Evolutionary conservation across 495 filamentous ascomycete species (phyloP), one percentile per base, ranked within the genome.

Genomic region (Penicillium paxilli): DNA sequence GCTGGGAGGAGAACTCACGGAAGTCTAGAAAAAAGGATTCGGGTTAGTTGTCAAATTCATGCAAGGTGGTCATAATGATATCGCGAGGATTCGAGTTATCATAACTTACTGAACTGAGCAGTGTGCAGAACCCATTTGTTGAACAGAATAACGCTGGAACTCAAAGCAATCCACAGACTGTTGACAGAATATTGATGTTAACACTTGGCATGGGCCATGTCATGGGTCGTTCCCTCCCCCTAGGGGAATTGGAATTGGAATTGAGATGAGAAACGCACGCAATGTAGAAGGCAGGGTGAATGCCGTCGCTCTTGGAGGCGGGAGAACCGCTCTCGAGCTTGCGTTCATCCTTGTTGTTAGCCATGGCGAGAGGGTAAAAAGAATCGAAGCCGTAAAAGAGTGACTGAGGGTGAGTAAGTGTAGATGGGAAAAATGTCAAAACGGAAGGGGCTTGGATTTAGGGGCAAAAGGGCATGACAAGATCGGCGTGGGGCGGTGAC

Each of bases 101-200:
- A 28, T 41, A 52, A 67, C 88, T 82, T 82, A 92, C 89, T 75
- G 77, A 96, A 96, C 42, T 86, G 74, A 48, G 85, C 81, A 12
- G 81, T 87, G 51, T 84, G 79, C 40, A 96, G 80, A 66, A 97
- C 91, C 88, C 88, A 96, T 81, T 97, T 97, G 84, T 97, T 97
- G 85, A 96, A 97, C 32, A 96, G 76, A 64, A 97, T 97, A 57
- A 95, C 90, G 55, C 85, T 89, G 16, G 92, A 96, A 63, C 90
- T 95, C 58, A 95, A 73, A 33, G 81, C 69, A 67, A 97, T 96
- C 92, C 92, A 97, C 62, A 83, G 72, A 48, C 91, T 96, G 69
- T 48, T 47, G 57, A 28, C 8, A 4, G n/a, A n/a, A n/a, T n/a
- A n/a, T n/a, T n/a, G n/a, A n/a, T n/a, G n/a, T n/a, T n/a, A n/a